Base-by-base conservation (phyloP, 2,329 filamentous ascomycete species). In the Ophiobolus disseminans region DNA sequence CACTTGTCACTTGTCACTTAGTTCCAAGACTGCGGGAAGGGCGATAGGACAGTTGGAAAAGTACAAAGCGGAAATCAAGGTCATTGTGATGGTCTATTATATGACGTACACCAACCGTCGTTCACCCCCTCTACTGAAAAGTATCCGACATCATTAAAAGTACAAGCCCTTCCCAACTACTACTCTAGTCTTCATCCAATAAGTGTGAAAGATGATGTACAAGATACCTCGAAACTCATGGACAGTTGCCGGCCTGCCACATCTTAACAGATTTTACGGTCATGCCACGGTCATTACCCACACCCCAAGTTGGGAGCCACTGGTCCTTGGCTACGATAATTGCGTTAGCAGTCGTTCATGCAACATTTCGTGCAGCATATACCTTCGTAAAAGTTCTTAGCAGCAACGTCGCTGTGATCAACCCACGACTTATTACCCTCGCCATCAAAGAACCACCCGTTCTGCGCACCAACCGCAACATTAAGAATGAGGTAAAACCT, bases 401-500 rank as follows among this genome's bases (percentile, higher is more conserved):
- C 55, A 8, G 63, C 62, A 30, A 56, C 55, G 26, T 50, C 48
- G 9, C 62, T 61, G 30, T 55, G 53, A 40, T 67, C 63, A 10
- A 63, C 62, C 90, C 90, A 94, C 1, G 90, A 90, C 79, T 94
- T 94, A 38, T 80, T 81, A 34, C 79, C 80, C 57, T 81, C 76
- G n/a, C 85, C 84, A 23, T 67, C 62, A 41, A 50, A 65, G 45
- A 93, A 94, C 88, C 89, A 94, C 22, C 90, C 89, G 57, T 91
- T 91, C 26, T 86, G 90, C 32, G 86, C 85, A 22, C 88, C 89
- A 3, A 91, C 88, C 3, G 86, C 88, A 5, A 91, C 78, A 63
- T 90, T 90, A 39, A 92, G 71, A 57, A 91, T 88, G 25, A 92
- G 79, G 61, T 88, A 91, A 64, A 91, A 91, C 5, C 80, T 74